Conservation (phyloP, 805 yeast species). For the Yamadazyma phyllophila region DNA sequence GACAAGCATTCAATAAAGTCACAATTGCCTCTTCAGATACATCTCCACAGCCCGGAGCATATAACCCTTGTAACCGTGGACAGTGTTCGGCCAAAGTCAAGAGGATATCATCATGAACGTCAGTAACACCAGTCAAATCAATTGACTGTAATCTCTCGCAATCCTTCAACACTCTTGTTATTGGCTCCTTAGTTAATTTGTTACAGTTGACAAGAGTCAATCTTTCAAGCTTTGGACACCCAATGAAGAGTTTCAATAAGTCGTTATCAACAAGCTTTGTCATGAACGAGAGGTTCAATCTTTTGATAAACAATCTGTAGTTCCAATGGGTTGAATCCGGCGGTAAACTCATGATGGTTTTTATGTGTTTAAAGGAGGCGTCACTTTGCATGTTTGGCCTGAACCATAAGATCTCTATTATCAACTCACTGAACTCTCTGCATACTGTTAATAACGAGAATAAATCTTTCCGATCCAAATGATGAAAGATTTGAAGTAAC, state of each 20-base stretch:
- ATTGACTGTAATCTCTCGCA: slow-evolving; percentile 78
- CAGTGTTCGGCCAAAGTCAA: slow-evolving; percentile 67
- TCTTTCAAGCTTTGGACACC: slow-evolving; percentile 78
- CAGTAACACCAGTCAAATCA: slow-evolving; percentile 78
- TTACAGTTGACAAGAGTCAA: slow-evolving; percentile 81
- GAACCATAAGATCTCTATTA: slow-evolving; percentile 82
- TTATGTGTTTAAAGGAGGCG: slow-evolving; percentile 49
- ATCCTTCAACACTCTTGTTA: slow-evolving; percentile 57
- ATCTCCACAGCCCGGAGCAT: slow-evolving; percentile 80
- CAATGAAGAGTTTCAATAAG: slow-evolving; percentile 56
- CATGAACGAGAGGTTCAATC: slow-evolving; percentile 77
- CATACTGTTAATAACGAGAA: slow-evolving; percentile 69
- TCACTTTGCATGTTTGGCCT: slow-evolving; percentile 69
- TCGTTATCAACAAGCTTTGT: slow-evolving; percentile 66
- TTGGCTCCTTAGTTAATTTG: slow-evolving; percentile 56
- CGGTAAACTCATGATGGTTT: slow-evolving; percentile 52
- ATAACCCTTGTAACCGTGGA: slow-evolving; percentile 79
- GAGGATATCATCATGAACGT: slow-evolving; percentile 64
- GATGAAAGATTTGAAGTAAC: slow-evolving; percentile 62
- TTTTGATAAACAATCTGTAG: slow-evolving; percentile 65
- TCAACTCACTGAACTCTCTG: slow-evolving; percentile 72
- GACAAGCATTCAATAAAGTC: slow-evolving; percentile 59
- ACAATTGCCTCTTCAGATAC: slow-evolving; percentile 66
- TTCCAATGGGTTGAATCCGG: slow-evolving; percentile 56
- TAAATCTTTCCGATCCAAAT: slow-evolving; percentile 60